A percentile compares a stretch with the other conserved stretches of the same genome.
Evolutionary conservation across 495 filamentous ascomycete species (phyloP).

Genomic region (Poronia punctata): DNA sequence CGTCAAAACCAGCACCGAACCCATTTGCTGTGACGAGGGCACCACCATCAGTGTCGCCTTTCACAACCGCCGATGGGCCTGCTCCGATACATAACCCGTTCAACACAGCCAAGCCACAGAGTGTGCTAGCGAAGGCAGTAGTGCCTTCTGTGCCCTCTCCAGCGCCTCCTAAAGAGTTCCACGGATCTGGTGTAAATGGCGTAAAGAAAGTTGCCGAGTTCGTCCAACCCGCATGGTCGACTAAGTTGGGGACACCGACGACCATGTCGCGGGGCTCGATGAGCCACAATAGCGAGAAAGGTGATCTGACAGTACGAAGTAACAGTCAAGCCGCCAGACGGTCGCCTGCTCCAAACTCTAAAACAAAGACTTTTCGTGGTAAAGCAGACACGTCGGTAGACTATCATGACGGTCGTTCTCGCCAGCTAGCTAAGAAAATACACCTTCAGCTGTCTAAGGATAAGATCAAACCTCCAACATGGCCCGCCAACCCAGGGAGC

Average conservation of each 20-base stretch:
- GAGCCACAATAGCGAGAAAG: constrained; percentile 6
- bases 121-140: too few species aligned
- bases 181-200: neutral
- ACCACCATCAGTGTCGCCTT: too few species aligned
- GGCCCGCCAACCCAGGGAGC: constrained; percentile 36
- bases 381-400: too few species aligned
- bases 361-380: too few species aligned
- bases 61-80: too few species aligned
- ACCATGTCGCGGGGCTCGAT: neutral
- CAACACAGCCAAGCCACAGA: too few species aligned
- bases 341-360: constrained; percentile 4
- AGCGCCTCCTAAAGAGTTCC: too few species aligned
- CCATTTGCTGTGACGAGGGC: too few species aligned
- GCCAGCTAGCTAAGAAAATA: constrained; percentile 35
- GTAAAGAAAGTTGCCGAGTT: constrained; percentile 11
- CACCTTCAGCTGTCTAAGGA: constrained; percentile 35
- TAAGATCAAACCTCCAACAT: constrained; percentile 36
- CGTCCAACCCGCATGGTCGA: constrained; percentile 21
- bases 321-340: constrained; percentile 9
- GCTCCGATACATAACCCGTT: too few species aligned
- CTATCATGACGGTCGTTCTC: constrained; percentile 9
- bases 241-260: constrained; percentile 1
- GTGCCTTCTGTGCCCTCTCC: too few species aligned
- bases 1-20: too few species aligned
- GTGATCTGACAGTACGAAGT: constrained; percentile 3